These are phyloP conservation scores for Streptanthus diversifolius DNA, from an alignment of 345 rosid species.

Conservation along the genomic window DNA sequence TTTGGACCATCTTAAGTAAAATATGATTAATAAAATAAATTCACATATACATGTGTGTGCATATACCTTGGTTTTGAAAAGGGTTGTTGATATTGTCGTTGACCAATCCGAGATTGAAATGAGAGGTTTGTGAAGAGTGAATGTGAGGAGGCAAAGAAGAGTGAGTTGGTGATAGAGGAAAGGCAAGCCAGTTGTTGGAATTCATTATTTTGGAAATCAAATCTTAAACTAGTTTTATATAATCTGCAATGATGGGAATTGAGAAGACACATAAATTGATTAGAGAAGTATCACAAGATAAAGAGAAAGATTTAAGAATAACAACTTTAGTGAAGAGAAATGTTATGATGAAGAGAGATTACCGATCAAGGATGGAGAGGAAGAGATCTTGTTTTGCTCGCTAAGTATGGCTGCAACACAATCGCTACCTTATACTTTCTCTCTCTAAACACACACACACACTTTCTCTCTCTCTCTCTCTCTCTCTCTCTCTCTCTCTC, in stretches of 20 bases:
- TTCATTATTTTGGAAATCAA: constrained; percentile 44
- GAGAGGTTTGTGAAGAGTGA: constrained; percentile 69
- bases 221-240: constrained; percentile 12
- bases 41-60: not conserved
- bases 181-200: constrained; percentile 97
- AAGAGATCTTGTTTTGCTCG: constrained; percentile 17
- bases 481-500: constrained; percentile 1
- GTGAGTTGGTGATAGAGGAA: constrained; percentile 84
- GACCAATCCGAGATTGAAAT: constrained; percentile 76
- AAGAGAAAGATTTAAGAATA: not conserved
- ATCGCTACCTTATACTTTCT: constrained; percentile 15
- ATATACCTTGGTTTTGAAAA: constrained; percentile 80
- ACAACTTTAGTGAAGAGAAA: not conserved
- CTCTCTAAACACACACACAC: constrained; percentile 9
- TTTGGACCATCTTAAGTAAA: not conserved
- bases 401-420: constrained; percentile 21
- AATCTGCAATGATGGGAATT: constrained; percentile 1
- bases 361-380: constrained; percentile 23
- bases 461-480: not conserved
- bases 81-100: constrained; percentile 72
- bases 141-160: constrained; percentile 66
- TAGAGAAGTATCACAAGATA: not conserved
- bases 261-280: not conserved
- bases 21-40: not conserved
- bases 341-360: not conserved